Conservation (phyloP, 1,284 basidiomycete genomes). For the Volvariella volvacea region DNA sequence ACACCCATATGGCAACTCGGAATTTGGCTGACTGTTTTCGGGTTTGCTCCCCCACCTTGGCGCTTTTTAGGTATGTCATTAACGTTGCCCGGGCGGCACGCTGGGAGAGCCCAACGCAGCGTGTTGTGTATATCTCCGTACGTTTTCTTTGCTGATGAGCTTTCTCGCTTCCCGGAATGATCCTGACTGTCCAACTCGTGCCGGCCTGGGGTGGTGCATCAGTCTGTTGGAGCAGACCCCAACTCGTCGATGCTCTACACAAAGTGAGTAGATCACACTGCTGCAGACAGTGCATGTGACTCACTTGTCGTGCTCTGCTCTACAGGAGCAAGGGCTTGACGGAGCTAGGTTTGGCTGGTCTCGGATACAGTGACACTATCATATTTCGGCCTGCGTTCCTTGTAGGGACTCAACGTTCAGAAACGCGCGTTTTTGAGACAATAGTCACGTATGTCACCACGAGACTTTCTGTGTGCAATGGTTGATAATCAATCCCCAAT, state of each 20-base stretch:
- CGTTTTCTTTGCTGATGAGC: constrained; percentile 15
- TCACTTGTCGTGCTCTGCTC: constrained; percentile 2
- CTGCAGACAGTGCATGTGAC: not conserved
- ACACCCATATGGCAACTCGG: no score
- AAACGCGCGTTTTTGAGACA: constrained; percentile 33
- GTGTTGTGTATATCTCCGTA: constrained; percentile 67
- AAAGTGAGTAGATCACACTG: constrained; percentile 22
- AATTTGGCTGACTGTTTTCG: not conserved
- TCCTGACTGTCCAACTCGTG: not conserved
- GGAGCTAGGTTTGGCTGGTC: constrained; percentile 54
- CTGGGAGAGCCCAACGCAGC: constrained; percentile 36
- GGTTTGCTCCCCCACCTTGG: not conserved
- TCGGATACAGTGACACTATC: constrained; percentile 66
- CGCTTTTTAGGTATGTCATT: constrained; percentile 54
- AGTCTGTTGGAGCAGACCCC: constrained; percentile 44
- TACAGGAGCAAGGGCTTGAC: constrained; percentile 68
- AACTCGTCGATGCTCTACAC: constrained; percentile 45
- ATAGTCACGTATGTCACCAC: constrained; percentile 30
- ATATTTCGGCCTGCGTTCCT: constrained; percentile 60
- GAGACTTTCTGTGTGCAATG: not conserved
- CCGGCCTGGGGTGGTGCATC: constrained; percentile 3
- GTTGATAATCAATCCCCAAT: not conserved
- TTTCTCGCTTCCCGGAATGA: not conserved
- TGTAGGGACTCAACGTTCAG: constrained; percentile 31
- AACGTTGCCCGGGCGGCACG: constrained; percentile 60